Evolutionary conservation across 208 protist species (phyloP).

Genomic region (Trypanosoma boissoni): DNA sequence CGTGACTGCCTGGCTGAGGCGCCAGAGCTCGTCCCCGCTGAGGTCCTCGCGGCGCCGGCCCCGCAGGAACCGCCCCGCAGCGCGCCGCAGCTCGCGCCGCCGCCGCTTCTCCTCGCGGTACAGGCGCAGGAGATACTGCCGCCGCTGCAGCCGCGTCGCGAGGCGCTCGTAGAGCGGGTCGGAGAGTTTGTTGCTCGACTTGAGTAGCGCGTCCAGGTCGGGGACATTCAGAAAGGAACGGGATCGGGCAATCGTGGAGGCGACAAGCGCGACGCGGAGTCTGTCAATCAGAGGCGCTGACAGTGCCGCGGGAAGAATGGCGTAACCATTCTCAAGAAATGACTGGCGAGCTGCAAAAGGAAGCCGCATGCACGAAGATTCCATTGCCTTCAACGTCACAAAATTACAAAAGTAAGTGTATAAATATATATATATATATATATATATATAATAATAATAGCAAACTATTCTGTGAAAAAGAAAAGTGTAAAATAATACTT

Average conservation of each 20-base stretch:
- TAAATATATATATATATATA: neutral
- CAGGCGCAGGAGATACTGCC: constrained; percentile 50
- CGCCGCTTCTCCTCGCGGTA: constrained; percentile 37
- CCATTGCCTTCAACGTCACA: neutral
- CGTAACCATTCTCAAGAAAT: constrained; percentile 78
- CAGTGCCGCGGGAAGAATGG: constrained; percentile 58
- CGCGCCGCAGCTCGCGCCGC: constrained; percentile 25
- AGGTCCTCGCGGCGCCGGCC: constrained; percentile 54
- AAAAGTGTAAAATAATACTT: constrained; percentile 4
- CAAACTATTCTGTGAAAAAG: neutral
- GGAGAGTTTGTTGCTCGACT: constrained; percentile 34
- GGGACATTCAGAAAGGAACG: constrained; percentile 65
- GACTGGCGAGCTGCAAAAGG: constrained; percentile 60
- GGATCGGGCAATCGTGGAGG: constrained; percentile 43
- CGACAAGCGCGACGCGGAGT: constrained; percentile 39
- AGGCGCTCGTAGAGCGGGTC: constrained; percentile 55
- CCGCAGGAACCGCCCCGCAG: constrained; percentile 38
- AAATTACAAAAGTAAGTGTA: too few relatives aligned
- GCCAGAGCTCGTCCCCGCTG: constrained; percentile 65
- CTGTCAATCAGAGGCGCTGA: constrained; percentile 23
- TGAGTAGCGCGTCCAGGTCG: constrained; percentile 59
- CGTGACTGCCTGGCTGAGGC: constrained; percentile 57
- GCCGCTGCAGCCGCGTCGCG: constrained; percentile 51
- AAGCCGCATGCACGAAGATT: constrained; percentile 25
- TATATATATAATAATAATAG: neutral